Percentiles rank a stretch among this genome's conserved stretches.
Conservation (phyloP, 345 rosid species). For the Arabis alpina region DNA sequence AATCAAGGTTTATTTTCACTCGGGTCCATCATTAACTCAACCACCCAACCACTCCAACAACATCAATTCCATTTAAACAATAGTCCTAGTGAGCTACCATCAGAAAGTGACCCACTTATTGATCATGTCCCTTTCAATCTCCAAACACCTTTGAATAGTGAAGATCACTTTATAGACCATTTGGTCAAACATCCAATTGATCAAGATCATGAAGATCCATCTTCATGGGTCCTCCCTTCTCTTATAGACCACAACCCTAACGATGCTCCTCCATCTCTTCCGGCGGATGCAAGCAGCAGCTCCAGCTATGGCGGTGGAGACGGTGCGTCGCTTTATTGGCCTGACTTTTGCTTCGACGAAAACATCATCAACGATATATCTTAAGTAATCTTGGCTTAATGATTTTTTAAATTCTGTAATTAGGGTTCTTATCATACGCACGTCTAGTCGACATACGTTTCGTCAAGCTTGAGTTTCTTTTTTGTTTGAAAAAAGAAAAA, state of each 20-base stretch:
- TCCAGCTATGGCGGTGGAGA: constrained; percentile 42
- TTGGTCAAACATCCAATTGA: constrained; percentile 38
- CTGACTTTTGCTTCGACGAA: constrained; percentile 46
- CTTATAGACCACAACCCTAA: constrained; percentile 36
- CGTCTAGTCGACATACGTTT: constrained; percentile 20
- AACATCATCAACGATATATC: constrained; percentile 39
- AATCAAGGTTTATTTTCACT: constrained; percentile 35
- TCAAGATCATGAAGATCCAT: constrained; percentile 30
- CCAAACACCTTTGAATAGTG: constrained; percentile 45
- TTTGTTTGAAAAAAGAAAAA: background rate
- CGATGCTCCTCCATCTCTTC: constrained; percentile 18
- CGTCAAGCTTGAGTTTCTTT: constrained; percentile 11
- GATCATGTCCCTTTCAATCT: constrained; percentile 45
- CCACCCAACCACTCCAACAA: constrained; percentile 46
- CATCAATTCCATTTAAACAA: constrained; percentile 32
- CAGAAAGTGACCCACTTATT: constrained; percentile 44
- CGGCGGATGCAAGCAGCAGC: constrained; percentile 40
- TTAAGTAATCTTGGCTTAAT: constrained; percentile 26
- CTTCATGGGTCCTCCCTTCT: constrained; percentile 45
- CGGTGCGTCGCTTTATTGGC: constrained; percentile 39
- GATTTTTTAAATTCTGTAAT: background rate
- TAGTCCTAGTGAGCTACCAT: constrained; percentile 37
- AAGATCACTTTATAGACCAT: constrained; percentile 29
- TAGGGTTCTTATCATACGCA: constrained; percentile 15
- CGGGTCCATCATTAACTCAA: constrained; percentile 29